Evolutionary conservation across 306 rosid genomes (phyloP).

Genomic region (Vachellia collinsii): DNA sequence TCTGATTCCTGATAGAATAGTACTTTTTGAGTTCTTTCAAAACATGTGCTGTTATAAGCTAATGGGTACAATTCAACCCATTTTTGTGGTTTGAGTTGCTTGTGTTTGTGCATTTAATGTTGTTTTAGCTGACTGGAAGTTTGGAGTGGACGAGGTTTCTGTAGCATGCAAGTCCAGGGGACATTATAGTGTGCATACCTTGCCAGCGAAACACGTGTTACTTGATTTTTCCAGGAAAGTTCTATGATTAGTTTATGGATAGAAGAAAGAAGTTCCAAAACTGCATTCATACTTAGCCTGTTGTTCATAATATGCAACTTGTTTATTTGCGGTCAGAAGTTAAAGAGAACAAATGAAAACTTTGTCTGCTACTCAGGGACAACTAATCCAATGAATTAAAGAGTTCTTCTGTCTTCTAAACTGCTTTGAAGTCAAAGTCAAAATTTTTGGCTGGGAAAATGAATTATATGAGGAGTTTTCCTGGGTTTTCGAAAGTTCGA

Average conservation of each 20-base stretch:
- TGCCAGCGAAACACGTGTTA: not conserved
- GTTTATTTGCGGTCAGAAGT: slow-evolving; percentile 27
- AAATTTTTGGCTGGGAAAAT: slow-evolving; percentile 36
- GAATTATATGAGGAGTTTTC: slow-evolving; percentile 33
- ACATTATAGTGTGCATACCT: not conserved
- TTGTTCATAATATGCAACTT: slow-evolving; percentile 35
- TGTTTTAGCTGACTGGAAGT: slow-evolving; percentile 13
- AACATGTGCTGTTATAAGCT: not conserved
- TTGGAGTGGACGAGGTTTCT: slow-evolving; percentile 6
- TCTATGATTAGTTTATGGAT: slow-evolving; percentile 5
- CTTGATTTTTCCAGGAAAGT: slow-evolving; percentile 4
- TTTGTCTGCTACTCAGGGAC: slow-evolving; percentile 34
- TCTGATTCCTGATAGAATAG: not conserved
- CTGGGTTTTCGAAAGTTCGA: slow-evolving; percentile 28
- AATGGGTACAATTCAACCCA: slow-evolving; percentile 7
- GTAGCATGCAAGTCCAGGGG: not conserved
- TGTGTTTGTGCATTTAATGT: slow-evolving; percentile 30
- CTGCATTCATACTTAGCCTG: slow-evolving; percentile 19
- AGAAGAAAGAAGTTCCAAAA: slow-evolving; percentile 5
- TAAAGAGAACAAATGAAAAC: slow-evolving; percentile 7
- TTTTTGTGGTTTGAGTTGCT: slow-evolving; percentile 30
- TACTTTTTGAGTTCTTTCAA: not conserved
- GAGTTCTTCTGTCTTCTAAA: slow-evolving; percentile 16
- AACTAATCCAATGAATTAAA: not conserved
- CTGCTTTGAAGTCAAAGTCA: slow-evolving; percentile 23